Evolutionary conservation across 2,329 filamentous ascomycete species (phyloP), one percentile per base, ranked within the genome.

Genomic region (Aspergillus aculeatus): DNA sequence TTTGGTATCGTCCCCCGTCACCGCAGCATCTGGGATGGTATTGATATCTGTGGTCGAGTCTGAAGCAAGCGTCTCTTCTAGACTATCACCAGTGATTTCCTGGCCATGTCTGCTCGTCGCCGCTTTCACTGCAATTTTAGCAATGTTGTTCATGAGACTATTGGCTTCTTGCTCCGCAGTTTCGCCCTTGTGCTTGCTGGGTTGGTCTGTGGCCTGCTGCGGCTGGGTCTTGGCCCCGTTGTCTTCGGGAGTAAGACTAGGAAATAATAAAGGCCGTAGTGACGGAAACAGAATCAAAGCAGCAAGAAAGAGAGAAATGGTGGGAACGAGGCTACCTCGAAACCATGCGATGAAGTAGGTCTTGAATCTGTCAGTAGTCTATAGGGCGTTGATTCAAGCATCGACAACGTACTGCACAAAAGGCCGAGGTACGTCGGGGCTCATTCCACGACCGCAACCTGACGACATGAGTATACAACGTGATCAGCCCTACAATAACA

Each of bases 161-260:
- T 84, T 88, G 2, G 91, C 91, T 72, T 96, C 91, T 62, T 90
- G 86, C 73, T 96, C 91, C 0, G 92, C 89, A 0, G 90, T 90
- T 72, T 95, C 91, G 26, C 91, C 91, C 71, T 91, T 88, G 75
- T 44, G 38, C 38, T 44, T 44, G 14, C 5, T 44, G 38, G 38
- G 6, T 19, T 16, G 38, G n/a, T 7, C 38, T 44, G 38, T 44
- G 16, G 38, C 16, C 7, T 44, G 14, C 16, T 19, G 38, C 19
- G n/a, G 14, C 38, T 44, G 14, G 6, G 38, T 44, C 16, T 44
- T 9, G 16, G 16, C 3, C 16, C 38, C 38, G 16, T 9, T 19
- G 38, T 44, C 38, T 44, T 12, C 38, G 6, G 38, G 14, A 44
- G 16, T 3, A n/a, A 16, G 38, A 44, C 38, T 9, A 44, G 91